Percentiles rank a stretch among this genome's conserved stretches.
Evolutionary conservation across 2,329 filamentous ascomycete genomes (phyloP).

Genomic region (Aschersonia sp.): DNA sequence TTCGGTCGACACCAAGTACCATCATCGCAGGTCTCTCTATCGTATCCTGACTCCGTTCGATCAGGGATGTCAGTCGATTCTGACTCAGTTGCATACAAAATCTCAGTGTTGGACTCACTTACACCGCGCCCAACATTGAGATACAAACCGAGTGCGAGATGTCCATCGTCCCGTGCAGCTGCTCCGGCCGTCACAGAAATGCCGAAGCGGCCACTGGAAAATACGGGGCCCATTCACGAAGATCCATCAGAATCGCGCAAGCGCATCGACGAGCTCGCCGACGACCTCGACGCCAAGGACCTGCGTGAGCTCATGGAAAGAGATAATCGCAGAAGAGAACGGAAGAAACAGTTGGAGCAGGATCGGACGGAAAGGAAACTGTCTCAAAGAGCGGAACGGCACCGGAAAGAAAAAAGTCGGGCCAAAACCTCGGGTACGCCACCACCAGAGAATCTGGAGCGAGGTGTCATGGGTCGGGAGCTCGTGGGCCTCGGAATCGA

Average conservation of each 20-base stretch:
- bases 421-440: constrained; percentile 34
- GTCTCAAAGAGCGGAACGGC: constrained; percentile 51
- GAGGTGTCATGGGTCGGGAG: constrained; percentile 46
- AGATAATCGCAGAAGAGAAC: constrained; percentile 66
- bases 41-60: constrained; percentile 57
- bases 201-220: constrained; percentile 34
- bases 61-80: constrained; percentile 64
- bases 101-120: constrained; percentile 68
- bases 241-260: constrained; percentile 46
- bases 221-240: constrained; percentile 41
- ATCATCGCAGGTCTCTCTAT: constrained; percentile 60
- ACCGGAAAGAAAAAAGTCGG: constrained; percentile 41
- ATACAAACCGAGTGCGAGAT: constrained; percentile 51
- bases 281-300: constrained; percentile 72
- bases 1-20: constrained; percentile 42
- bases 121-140: constrained; percentile 74
- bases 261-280: constrained; percentile 57
- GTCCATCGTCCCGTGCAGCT: constrained; percentile 29
- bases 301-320: constrained; percentile 81
- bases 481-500: constrained; percentile 41
- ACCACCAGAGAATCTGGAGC: constrained; percentile 41
- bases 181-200: constrained; percentile 34
- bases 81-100: constrained; percentile 59
- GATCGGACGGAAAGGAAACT: constrained; percentile 52
- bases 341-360: constrained; percentile 53